Conservation (phyloP, 306 rosid genomes). For the Astragalus membranaceus region DNA sequence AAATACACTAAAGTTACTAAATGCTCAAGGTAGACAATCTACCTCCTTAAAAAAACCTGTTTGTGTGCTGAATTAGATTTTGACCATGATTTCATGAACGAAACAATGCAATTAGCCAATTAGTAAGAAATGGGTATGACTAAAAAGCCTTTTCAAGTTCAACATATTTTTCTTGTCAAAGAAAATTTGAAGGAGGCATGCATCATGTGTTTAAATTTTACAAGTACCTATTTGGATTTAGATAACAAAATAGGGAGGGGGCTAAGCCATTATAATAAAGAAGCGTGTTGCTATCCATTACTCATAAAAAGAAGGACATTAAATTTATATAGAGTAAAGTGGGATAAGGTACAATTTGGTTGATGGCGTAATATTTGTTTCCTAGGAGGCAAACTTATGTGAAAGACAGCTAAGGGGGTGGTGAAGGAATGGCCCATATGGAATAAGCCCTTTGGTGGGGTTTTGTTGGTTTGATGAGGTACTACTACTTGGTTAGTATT, state of each 20-base stretch:
- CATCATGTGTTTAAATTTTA: background rate
- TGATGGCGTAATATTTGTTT: conserved; percentile 42
- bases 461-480: conserved; percentile 31
- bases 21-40: too few species aligned
- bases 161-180: too few species aligned
- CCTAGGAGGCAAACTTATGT: conserved; percentile 62
- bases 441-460: conserved; percentile 40
- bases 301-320: conserved; percentile 3
- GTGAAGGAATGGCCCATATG: conserved; percentile 45
- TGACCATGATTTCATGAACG: too few species aligned
- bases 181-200: background rate
- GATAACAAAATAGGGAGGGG: conserved; percentile 3
- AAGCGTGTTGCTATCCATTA: background rate
- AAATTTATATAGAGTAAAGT: background rate
- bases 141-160: too few species aligned
- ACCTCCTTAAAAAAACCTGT: too few species aligned
- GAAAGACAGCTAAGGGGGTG: conserved; percentile 45
- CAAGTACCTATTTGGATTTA: background rate
- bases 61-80: too few species aligned
- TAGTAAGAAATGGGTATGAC: too few species aligned
- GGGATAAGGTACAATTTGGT: conserved; percentile 10
- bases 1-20: too few species aligned
- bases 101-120: too few species aligned
- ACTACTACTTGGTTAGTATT: conserved; percentile 23
- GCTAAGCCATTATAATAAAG: background rate